These are phyloP conservation scores for Platanthera zijinensis DNA, from an alignment of 106 monocot species.

Conservation along the genomic window DNA sequence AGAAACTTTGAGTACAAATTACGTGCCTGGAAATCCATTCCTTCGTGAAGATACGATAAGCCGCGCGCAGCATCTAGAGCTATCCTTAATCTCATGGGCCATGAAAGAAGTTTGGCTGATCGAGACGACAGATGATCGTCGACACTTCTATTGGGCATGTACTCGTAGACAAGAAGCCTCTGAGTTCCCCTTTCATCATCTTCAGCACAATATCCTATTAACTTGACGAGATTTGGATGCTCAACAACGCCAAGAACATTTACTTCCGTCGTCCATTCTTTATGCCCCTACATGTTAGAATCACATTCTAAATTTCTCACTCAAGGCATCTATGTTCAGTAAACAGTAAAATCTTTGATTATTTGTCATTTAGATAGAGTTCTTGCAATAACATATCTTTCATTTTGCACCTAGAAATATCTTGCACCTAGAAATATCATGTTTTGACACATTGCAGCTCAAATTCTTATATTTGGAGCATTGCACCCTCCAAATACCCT, in stretches of 20 bases:
- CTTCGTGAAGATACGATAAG: conserved; percentile 23
- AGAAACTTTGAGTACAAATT: background rate
- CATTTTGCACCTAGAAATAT: too few species aligned
- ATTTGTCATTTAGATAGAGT: too few species aligned
- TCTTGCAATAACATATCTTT: too few species aligned
- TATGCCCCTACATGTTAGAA: conserved; percentile 19
- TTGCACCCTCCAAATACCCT: too few species aligned
- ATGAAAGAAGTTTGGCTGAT: conserved; percentile 17
- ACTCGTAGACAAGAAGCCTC: conserved; percentile 29
- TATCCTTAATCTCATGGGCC: conserved; percentile 26
- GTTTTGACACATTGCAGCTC: too few species aligned
- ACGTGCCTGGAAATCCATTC: conserved; percentile 21
- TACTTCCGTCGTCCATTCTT: conserved; percentile 29
- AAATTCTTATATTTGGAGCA: too few species aligned
- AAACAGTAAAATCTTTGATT: too few species aligned
- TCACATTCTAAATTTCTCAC: background rate
- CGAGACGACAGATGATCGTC: conserved; percentile 17
- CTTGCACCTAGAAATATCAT: too few species aligned
- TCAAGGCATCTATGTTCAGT: background rate
- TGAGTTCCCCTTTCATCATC: conserved; percentile 31
- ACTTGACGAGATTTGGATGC: conserved; percentile 30
- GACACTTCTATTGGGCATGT: conserved; percentile 31
- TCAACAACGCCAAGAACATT: conserved; percentile 28
- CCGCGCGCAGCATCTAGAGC: conserved; percentile 34
- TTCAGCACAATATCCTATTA: conserved; percentile 29